Evolutionary conservation across 768 basidiomycete species (phyloP).

Genomic region (Rhizopogon roseolus): DNA sequence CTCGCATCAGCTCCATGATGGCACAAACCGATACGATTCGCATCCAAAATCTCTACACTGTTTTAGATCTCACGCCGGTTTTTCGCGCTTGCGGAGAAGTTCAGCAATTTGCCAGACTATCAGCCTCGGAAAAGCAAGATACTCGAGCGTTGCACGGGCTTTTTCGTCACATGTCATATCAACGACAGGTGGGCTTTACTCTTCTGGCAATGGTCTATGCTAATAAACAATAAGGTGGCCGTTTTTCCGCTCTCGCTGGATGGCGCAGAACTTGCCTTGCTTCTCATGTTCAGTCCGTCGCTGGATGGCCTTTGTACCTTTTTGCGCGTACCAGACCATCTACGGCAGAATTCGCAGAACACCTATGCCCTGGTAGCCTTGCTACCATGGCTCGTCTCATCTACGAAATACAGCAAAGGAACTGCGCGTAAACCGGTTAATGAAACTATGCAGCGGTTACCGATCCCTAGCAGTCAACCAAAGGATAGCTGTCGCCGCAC

Average conservation of each 20-base stretch:
- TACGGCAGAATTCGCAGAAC: slow-evolving; percentile 7
- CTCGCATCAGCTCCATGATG: slow-evolving; percentile 48
- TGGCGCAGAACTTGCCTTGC: slow-evolving; percentile 41
- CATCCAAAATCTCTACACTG: slow-evolving; percentile 44
- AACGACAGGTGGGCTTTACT: slow-evolving; percentile 37
- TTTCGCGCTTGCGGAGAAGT: slow-evolving; percentile 44
- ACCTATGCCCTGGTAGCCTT: slow-evolving; percentile 20
- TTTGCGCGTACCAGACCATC: slow-evolving; percentile 36
- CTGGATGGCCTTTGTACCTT: slow-evolving; percentile 29
- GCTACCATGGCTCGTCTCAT: slow-evolving; percentile 19
- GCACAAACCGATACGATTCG: slow-evolving; percentile 35
- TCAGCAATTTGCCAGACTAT: slow-evolving; percentile 51
- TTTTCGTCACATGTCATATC: slow-evolving; percentile 40
- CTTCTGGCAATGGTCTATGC: slow-evolving; percentile 2
- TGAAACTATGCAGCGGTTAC: slow-evolving; percentile 4
- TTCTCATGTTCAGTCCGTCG: slow-evolving; percentile 49
- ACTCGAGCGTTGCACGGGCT: slow-evolving; percentile 35
- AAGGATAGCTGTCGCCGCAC: background rate
- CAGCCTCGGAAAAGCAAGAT: slow-evolving; percentile 36
- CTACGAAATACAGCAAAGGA: slow-evolving; percentile 4
- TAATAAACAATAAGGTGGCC: slow-evolving; percentile 36
- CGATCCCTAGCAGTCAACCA: background rate
- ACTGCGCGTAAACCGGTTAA: slow-evolving; percentile 12
- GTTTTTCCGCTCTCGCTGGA: slow-evolving; percentile 45
- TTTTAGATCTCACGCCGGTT: slow-evolving; percentile 41